phyloP scores from a whole-genome alignment of 257 asterid species.

The Parsonsia alboflavescens region DNA sequence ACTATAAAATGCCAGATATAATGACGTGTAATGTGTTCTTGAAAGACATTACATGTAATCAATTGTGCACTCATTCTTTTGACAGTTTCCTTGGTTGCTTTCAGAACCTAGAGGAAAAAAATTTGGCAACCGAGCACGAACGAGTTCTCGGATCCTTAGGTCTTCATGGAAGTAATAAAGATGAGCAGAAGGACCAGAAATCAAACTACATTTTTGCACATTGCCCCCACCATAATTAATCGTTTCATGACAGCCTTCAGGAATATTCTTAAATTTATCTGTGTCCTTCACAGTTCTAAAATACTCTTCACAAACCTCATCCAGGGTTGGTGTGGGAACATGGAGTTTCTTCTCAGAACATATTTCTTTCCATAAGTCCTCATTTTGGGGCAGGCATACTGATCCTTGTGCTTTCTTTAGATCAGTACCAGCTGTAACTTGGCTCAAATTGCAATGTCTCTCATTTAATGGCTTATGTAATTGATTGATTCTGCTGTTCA shows the following conservation, averaged over 20 bases:
- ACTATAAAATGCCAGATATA: neutral
- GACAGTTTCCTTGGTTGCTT: slow-evolving; percentile 40
- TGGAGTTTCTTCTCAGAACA: slow-evolving; percentile 35
- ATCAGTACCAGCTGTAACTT: slow-evolving; percentile 21
- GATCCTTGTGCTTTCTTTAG: slow-evolving; percentile 28
- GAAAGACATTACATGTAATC: slow-evolving; percentile 61
- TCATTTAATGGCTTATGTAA: slow-evolving; percentile 26
- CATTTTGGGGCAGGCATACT: slow-evolving; percentile 24
- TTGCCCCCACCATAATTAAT: slow-evolving; percentile 15
- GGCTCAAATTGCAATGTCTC: slow-evolving; percentile 20
- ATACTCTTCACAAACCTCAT: slow-evolving; percentile 73
- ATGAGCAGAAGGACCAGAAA: slow-evolving; percentile 52
- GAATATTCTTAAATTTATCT: slow-evolving; percentile 21
- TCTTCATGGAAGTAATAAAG: slow-evolving; percentile 69
- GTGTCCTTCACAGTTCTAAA: slow-evolving; percentile 45
- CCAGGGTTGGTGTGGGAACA: slow-evolving; percentile 79
- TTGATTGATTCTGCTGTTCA: slow-evolving; percentile 20
- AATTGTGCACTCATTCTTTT: slow-evolving; percentile 40
- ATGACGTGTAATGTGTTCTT: neutral
- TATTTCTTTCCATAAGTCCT: slow-evolving; percentile 70
- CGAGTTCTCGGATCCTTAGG: slow-evolving; percentile 68
- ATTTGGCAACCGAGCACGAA: slow-evolving; percentile 67
- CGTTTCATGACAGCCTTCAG: slow-evolving; percentile 20
- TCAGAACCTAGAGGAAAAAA: slow-evolving; percentile 68
- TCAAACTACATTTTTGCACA: slow-evolving; percentile 23